These are phyloP conservation scores for Candida oleophila DNA, from an alignment of 805 yeast genomes.

Conservation along the genomic window DNA sequence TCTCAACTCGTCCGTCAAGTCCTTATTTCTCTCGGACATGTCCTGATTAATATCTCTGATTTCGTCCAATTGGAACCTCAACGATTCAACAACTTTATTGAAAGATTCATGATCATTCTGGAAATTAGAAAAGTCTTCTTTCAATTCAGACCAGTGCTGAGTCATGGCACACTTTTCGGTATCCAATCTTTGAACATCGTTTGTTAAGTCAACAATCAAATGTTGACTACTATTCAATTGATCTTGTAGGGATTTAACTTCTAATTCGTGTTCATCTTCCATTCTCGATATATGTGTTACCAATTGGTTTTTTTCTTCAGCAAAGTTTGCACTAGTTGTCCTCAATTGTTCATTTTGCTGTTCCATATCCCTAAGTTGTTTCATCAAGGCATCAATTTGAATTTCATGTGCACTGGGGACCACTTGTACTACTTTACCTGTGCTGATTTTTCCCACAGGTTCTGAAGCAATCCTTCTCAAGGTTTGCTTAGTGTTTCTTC, in stretches of 20 bases:
- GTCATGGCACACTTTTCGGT: neutral
- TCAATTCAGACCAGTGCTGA: slow-evolving; percentile 2
- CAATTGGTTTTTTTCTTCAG: neutral
- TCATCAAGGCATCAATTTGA: slow-evolving; percentile 10
- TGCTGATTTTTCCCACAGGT: no score
- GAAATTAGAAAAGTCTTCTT: slow-evolving; percentile 1
- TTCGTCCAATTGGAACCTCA: neutral
- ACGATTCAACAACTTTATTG: neutral
- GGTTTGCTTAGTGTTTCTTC: neutral
- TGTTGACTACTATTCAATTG: slow-evolving; percentile 4
- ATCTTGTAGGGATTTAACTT: slow-evolving; percentile 1
- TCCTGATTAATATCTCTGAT: neutral
- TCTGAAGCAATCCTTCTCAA: neutral
- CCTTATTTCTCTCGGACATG: neutral
- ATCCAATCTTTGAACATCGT: neutral
- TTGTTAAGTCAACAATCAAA: slow-evolving; percentile 9
- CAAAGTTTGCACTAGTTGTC: slow-evolving; percentile 2
- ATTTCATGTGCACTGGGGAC: neutral
- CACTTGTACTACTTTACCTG: neutral
- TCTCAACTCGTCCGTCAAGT: neutral
- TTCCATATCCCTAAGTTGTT: slow-evolving; percentile 11
- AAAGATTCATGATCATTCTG: slow-evolving; percentile 1
- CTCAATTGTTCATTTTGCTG: slow-evolving; percentile 13
- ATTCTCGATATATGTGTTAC: slow-evolving; percentile 2
- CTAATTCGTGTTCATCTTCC: slow-evolving; percentile 7